These are phyloP conservation scores for Camellia granthamiana DNA, from an alignment of 148 eudicot genomes.

Conservation along the genomic window DNA sequence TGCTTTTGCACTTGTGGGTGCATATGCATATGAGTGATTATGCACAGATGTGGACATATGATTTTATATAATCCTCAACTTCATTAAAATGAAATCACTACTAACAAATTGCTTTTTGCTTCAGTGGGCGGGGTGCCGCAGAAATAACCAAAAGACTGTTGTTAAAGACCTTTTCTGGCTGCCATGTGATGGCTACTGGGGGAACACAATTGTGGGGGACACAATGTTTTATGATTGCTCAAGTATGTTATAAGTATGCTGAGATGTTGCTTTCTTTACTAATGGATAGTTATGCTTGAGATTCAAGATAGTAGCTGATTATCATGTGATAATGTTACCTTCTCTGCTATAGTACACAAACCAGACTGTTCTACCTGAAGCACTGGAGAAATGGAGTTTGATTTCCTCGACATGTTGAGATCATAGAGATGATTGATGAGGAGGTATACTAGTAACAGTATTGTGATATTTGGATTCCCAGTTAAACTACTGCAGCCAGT, in stretches of 20 bases:
- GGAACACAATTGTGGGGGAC: too few relatives aligned
- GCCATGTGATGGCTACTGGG: too few relatives aligned
- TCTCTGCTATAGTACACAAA: constrained; percentile 62
- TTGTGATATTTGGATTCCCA: not conserved
- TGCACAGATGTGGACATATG: too few relatives aligned
- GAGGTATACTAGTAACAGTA: constrained; percentile 36
- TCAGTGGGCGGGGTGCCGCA: too few relatives aligned
- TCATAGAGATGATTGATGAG: constrained; percentile 63
- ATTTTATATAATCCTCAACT: too few relatives aligned
- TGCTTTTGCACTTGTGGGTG: too few relatives aligned
- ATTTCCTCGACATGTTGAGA: constrained; percentile 88
- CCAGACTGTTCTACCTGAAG: constrained; percentile 86
- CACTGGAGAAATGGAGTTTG: constrained; percentile 86
- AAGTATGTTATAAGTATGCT: not conserved
- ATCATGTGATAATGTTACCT: not conserved
- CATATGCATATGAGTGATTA: too few relatives aligned
- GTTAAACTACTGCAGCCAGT: not conserved
- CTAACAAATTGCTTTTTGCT: too few relatives aligned
- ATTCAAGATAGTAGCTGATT: not conserved
- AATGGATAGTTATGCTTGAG: not conserved
- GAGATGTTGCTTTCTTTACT: not conserved
- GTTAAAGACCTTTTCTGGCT: too few relatives aligned
- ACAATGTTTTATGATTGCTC: not conserved
- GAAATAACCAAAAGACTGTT: too few relatives aligned
- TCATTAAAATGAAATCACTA: too few relatives aligned